These are phyloP conservation scores for Staphylotrichum longicolle DNA, from an alignment of 495 filamentous ascomycete genomes.

Conservation along the genomic window DNA sequence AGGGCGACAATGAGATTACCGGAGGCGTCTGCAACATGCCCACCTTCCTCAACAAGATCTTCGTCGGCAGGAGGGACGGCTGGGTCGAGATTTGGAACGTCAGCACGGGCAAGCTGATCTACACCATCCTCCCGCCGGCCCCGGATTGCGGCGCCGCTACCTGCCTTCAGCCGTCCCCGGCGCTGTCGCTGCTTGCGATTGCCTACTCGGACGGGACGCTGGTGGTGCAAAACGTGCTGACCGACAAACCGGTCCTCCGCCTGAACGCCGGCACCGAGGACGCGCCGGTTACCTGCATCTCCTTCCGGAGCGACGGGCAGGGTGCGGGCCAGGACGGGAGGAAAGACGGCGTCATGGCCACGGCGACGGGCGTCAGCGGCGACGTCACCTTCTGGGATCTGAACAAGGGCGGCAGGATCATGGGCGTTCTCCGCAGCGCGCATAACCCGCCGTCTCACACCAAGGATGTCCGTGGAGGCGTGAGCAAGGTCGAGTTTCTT, in stretches of 20 bases:
- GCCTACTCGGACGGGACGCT: conserved; percentile 77
- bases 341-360: conserved; percentile 81
- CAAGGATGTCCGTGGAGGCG: conserved; percentile 50
- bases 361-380: conserved; percentile 64
- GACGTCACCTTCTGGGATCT: conserved; percentile 97
- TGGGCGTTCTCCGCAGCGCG: conserved; percentile 77
- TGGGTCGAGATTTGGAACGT: conserved; percentile 96
- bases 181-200: conserved; percentile 80
- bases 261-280: conserved; percentile 59
- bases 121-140: conserved; percentile 72
- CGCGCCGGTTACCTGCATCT: conserved; percentile 70
- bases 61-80: conserved; percentile 83
- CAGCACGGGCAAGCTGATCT: conserved; percentile 81
- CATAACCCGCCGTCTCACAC: conserved; percentile 67
- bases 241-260: conserved; percentile 65
- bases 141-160: conserved; percentile 70
- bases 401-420: conserved; percentile 77
- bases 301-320: conserved; percentile 86
- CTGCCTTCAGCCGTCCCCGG: conserved; percentile 77
- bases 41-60: conserved; percentile 93
- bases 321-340: conserved; percentile 87
- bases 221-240: conserved; percentile 74
- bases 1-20: conserved; percentile 60
- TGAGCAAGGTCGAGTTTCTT: conserved; percentile 84
- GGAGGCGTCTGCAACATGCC: conserved; percentile 78